These are phyloP conservation scores for Aspergillus sclerotioniger DNA, from an alignment of 495 filamentous ascomycete genomes.

Conservation along the genomic window DNA sequence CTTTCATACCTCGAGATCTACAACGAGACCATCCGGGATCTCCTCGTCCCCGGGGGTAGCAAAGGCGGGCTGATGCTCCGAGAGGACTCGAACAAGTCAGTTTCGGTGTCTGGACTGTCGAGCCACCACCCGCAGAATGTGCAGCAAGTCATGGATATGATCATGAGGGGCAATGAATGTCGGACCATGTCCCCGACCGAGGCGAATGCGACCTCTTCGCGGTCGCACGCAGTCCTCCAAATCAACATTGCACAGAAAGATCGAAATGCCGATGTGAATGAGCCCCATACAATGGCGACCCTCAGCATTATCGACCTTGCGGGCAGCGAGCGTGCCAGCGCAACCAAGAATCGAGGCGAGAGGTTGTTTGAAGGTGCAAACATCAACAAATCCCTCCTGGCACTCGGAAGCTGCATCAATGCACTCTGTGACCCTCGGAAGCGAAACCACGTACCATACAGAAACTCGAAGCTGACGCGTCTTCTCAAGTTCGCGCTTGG, in stretches of 20 bases:
- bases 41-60: conserved; percentile 81
- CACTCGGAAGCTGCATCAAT: conserved; percentile 97
- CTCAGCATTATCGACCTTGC: conserved; percentile 97
- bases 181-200: conserved; percentile 96
- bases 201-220: conserved; percentile 95
- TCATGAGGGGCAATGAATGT: conserved; percentile 89
- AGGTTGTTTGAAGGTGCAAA: conserved; percentile 91
- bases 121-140: conserved; percentile 88
- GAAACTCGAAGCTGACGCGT: conserved; percentile 95
- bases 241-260: conserved; percentile 95
- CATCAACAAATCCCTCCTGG: conserved; percentile 97
- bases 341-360: conserved; percentile 94
- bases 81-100: conserved; percentile 90
- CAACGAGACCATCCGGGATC: conserved; percentile 96
- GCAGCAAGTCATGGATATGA: conserved; percentile 98
- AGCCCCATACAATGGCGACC: conserved; percentile 97
- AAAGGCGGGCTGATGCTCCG: conserved; percentile 90
- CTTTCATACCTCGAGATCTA: conserved; percentile 99
- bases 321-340: conserved; percentile 93
- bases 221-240: conserved; percentile 97
- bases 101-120: conserved; percentile 87
- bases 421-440: conserved; percentile 93
- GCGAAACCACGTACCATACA: conserved; percentile 92
- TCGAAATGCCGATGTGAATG: conserved; percentile 86
- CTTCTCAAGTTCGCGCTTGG: conserved; percentile 96